These are phyloP conservation scores for Erythrophleum ivorense DNA, from an alignment of 331 rosid species.

Conservation along the genomic window DNA sequence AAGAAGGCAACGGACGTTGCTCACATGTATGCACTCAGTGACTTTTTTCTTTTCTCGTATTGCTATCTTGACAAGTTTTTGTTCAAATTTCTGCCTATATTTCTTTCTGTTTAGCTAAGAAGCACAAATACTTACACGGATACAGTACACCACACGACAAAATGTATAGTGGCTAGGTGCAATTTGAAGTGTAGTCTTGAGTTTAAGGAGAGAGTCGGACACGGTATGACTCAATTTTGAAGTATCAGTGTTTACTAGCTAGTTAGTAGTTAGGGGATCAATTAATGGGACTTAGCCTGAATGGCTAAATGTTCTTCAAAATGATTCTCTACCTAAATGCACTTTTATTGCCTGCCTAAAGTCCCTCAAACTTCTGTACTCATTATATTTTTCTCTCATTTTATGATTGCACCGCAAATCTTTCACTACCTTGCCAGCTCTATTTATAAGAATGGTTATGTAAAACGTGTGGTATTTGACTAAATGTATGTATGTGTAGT, in stretches of 20 bases:
- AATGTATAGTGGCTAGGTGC: neutral
- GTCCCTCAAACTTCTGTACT: neutral
- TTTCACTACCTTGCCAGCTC: neutral
- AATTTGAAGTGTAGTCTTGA: neutral
- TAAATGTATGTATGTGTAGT: neutral
- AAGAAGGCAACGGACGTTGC: slow-evolving; percentile 87
- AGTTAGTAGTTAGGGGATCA: neutral
- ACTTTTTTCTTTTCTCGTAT: neutral
- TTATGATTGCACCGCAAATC: slow-evolving; percentile 23
- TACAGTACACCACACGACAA: too few relatives aligned
- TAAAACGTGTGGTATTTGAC: neutral
- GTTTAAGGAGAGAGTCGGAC: neutral
- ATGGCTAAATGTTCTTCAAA: neutral
- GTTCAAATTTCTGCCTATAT: neutral
- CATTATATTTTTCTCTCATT: neutral
- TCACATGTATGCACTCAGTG: slow-evolving; percentile 64
- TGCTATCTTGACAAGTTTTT: slow-evolving; percentile 1
- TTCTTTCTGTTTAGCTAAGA: neutral
- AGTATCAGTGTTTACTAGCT: neutral
- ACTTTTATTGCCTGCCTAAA: slow-evolving; percentile 17
- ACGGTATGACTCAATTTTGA: neutral
- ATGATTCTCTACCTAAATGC: neutral
- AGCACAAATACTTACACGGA: too few relatives aligned
- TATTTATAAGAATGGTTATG: slow-evolving; percentile 7
- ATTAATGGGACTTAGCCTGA: neutral